These are phyloP conservation scores for Vishniacozyma victoriae DNA, from an alignment of 768 basidiomycete species.

Conservation along the genomic window DNA sequence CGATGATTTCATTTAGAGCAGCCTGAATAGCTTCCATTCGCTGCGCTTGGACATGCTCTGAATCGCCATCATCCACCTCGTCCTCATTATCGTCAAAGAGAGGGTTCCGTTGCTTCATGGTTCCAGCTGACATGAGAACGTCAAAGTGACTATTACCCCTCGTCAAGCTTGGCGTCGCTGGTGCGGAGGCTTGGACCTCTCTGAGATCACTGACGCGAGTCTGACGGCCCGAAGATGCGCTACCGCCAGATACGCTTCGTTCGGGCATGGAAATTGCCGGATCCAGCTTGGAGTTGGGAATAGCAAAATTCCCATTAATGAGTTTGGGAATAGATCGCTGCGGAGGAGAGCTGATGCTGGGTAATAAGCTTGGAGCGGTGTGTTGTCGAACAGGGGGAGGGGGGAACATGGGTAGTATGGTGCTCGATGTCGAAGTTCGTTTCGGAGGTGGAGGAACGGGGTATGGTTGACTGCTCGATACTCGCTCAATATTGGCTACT, in stretches of 20 bases:
- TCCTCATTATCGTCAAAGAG: slow-evolving; percentile 78
- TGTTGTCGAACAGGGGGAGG: neutral
- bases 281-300: too few relatives aligned
- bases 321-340: neutral
- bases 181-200: neutral
- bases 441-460: neutral
- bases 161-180: neutral
- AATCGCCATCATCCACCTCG: slow-evolving; percentile 17
- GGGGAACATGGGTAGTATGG: neutral
- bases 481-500: slow-evolving; percentile 52
- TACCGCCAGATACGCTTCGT: too few relatives aligned
- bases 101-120: slow-evolving; percentile 49
- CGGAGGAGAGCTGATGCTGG: neutral
- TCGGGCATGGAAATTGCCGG: too few relatives aligned
- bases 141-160: slow-evolving; percentile 26
- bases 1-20: slow-evolving; percentile 91
- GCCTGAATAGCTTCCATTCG: slow-evolving; percentile 96
- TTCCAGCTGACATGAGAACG: slow-evolving; percentile 25
- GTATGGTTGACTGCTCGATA: too few relatives aligned
- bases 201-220: too few relatives aligned
- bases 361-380: neutral
- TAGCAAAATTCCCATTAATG: neutral
- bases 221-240: neutral
- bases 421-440: neutral
- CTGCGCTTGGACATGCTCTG: slow-evolving; percentile 62